Conservation (phyloP, 2,329 filamentous ascomycete genomes). For the Pestalotiopsis sp. region DNA sequence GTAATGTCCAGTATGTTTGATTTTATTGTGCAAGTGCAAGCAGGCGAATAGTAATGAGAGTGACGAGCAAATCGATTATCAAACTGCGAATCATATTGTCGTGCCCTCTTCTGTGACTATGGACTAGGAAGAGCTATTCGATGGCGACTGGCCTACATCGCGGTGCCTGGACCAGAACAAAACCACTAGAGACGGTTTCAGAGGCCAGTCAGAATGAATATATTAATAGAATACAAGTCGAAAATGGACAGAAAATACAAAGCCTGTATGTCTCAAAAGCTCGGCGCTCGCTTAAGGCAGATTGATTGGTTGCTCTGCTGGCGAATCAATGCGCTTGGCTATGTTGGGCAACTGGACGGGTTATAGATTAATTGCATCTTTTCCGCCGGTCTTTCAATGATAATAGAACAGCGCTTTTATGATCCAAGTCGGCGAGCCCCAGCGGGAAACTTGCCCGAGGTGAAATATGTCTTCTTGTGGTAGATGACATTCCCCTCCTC, state of each 20-base stretch:
- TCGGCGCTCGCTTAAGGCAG: conserved; percentile 4
- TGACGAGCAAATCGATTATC: background rate
- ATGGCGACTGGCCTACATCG: too few species aligned
- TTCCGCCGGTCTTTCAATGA: background rate
- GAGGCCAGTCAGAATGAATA: background rate
- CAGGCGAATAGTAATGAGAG: background rate
- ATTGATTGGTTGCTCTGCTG: background rate
- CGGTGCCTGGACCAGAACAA: too few species aligned
- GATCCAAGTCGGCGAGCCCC: background rate
- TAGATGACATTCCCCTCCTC: background rate
- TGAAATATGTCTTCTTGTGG: background rate
- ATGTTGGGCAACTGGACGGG: background rate
- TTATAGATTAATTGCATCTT: background rate
- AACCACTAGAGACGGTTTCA: background rate
- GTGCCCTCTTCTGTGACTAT: background rate
- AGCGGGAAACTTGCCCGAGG: background rate
- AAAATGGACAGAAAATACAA: background rate
- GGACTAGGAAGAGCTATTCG: background rate
- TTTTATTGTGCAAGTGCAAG: background rate
- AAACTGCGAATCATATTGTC: background rate
- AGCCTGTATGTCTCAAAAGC: background rate
- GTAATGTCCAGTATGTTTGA: background rate
- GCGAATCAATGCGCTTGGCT: conserved; percentile 6
- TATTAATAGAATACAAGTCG: background rate
- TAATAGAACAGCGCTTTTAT: background rate